These are phyloP conservation scores for Geoglossum glabrum DNA, from an alignment of 495 filamentous ascomycete species.

Conservation along the genomic window DNA sequence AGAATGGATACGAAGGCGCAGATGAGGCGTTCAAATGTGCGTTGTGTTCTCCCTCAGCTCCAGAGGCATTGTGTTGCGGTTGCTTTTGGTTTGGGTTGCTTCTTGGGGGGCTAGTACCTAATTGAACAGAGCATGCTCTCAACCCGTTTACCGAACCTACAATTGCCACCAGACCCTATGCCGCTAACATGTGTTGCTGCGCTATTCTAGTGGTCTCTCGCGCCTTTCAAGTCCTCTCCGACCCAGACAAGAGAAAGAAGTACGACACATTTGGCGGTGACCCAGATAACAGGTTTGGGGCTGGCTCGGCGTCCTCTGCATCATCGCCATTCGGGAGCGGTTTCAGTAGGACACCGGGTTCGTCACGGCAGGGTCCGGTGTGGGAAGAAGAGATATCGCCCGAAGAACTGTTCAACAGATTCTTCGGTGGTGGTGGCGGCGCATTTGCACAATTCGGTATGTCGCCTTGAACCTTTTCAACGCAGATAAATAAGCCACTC, in stretches of 20 bases:
- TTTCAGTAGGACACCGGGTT: constrained; percentile 28
- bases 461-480: neutral
- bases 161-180: neutral
- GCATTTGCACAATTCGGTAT: constrained; percentile 47
- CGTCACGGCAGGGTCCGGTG: constrained; percentile 27
- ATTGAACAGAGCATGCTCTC: neutral
- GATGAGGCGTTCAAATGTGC: constrained; percentile 91
- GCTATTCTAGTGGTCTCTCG: constrained; percentile 64
- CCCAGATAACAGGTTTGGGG: constrained; percentile 67
- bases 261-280: constrained; percentile 82
- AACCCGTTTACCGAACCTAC: neutral
- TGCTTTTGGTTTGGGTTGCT: neutral
- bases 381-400: constrained; percentile 88
- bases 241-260: constrained; percentile 73
- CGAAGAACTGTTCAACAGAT: constrained; percentile 88
- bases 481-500: neutral
- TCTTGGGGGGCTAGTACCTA: neutral
- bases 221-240: constrained; percentile 83
- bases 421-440: constrained; percentile 64
- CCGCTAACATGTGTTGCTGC: neutral
- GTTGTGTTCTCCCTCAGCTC: constrained; percentile 13
- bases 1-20: constrained; percentile 91
- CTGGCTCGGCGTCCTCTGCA: constrained; percentile 14
- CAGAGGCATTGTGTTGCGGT: neutral
- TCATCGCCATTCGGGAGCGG: constrained; percentile 23